phyloP scores from a whole-genome alignment of 345 rosid genomes.

The Hevea brasiliensis region DNA sequence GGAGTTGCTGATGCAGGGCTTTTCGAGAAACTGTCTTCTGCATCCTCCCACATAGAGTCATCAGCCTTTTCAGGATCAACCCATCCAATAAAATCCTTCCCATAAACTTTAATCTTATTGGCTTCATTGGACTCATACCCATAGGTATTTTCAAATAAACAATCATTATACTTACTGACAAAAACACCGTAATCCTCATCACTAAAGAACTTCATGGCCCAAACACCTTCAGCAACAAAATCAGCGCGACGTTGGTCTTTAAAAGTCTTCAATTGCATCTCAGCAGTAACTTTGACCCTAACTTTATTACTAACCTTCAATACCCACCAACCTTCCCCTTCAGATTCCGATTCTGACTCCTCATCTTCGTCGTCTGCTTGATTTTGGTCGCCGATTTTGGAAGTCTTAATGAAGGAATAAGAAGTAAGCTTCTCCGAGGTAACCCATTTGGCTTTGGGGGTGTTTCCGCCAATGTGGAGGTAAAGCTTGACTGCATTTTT shows the following conservation, averaged over 20 bases:
- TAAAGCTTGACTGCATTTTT: slow-evolving; percentile 60
- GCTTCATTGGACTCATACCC: slow-evolving; percentile 77
- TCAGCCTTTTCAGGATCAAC: slow-evolving; percentile 90
- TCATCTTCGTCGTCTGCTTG: slow-evolving; percentile 46
- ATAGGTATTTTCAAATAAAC: slow-evolving; percentile 83
- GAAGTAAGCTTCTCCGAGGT: slow-evolving; percentile 59
- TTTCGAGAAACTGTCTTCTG: slow-evolving; percentile 60
- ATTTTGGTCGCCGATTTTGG: slow-evolving; percentile 23
- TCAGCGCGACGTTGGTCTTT: slow-evolving; percentile 87
- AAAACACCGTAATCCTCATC: slow-evolving; percentile 58
- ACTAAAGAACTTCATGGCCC: slow-evolving; percentile 81
- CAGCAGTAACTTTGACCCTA: slow-evolving; percentile 53
- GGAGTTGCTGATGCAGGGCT: slow-evolving; percentile 71
- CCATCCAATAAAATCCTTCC: slow-evolving; percentile 93
- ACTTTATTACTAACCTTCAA: slow-evolving; percentile 64
- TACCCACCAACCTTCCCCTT: slow-evolving; percentile 56
- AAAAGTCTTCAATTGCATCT: slow-evolving; percentile 72
- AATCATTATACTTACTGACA: slow-evolving; percentile 51
- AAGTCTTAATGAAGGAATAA: slow-evolving; percentile 55
- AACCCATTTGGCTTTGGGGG: slow-evolving; percentile 83
- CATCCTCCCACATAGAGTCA: slow-evolving; percentile 99
- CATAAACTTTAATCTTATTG: slow-evolving; percentile 73
- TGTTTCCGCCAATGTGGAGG: slow-evolving; percentile 66
- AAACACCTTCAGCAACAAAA: slow-evolving; percentile 80
- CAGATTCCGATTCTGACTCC: slow-evolving; percentile 35